phyloP scores from a whole-genome alignment of 179 eudicot species.

The Gypsophila paniculata region DNA sequence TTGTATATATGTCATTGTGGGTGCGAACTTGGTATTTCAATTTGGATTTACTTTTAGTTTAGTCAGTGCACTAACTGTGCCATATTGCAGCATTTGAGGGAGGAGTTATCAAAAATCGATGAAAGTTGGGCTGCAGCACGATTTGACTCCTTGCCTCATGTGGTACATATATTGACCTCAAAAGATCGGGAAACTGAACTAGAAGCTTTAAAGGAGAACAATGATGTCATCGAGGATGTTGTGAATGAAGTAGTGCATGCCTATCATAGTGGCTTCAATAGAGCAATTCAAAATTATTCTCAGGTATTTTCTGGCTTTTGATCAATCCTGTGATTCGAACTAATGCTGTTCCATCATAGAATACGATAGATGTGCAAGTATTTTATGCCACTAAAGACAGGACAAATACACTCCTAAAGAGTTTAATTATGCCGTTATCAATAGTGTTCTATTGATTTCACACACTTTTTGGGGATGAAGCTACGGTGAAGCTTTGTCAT shows the following conservation, averaged over 20 bases:
- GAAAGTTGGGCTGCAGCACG: slow-evolving; percentile 94
- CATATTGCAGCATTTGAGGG: slow-evolving; percentile 61
- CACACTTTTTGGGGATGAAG: not conserved
- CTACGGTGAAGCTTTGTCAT: slow-evolving; percentile 7
- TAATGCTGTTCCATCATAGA: no score
- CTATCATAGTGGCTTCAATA: slow-evolving; percentile 93
- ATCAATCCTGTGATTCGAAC: not conserved
- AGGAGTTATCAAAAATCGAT: slow-evolving; percentile 67
- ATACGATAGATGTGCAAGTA: no score
- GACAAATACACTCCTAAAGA: no score
- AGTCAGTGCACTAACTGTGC: not conserved
- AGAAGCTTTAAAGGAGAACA: slow-evolving; percentile 71
- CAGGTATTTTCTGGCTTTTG: slow-evolving; percentile 49
- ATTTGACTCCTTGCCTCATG: slow-evolving; percentile 93
- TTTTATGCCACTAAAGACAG: no score
- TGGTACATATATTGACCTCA: slow-evolving; percentile 86
- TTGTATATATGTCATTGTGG: not conserved
- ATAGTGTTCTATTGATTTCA: not conserved
- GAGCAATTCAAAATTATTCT: slow-evolving; percentile 98
- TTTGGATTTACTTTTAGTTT: not conserved
- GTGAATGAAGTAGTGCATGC: slow-evolving; percentile 99
- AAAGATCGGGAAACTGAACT: slow-evolving; percentile 83
- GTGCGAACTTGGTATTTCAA: not conserved
- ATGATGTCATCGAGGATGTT: slow-evolving; percentile 88
- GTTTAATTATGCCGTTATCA: not conserved